Evolutionary conservation across 1,284 basidiomycete species (phyloP), one percentile per base, ranked within the genome.

Genomic region (Cryptococcus maquisensis): DNA sequence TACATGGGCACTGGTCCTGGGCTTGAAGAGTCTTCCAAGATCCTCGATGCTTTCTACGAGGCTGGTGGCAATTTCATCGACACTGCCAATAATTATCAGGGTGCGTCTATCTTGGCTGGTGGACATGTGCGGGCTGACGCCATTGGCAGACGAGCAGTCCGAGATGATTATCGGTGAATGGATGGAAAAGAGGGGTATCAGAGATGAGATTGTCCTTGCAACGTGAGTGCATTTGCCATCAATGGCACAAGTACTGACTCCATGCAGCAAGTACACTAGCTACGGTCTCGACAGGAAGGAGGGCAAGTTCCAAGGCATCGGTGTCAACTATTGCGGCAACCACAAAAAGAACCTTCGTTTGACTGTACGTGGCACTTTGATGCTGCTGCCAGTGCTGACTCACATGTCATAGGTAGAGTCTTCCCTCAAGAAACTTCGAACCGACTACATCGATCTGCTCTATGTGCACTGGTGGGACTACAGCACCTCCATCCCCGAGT

Each of bases 361-460:
- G 13, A 56, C 64, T 7, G 57, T 40, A 40, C 5, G 38, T 40
- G 7, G 20, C 20, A 5, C 16, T 37, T 37, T 16, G 36, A 3
- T 26, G n/a, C 35, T 40, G 36, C 24, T 40, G 37, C 26, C n/a
- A n/a, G 5, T 28, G 26, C 26, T 23, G 16, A 42, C 8, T 12
- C 16, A 41, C 16, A 4, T 35, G 37, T 28, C 13, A 8, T 52
- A 60, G 13, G 42, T 74, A 37, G 54, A 62, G 15, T 48, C 61
- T 18, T 71, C 71, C 12, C 69, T 79, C 50, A 72, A 73, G 59
- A 76, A 76, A 59, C 71, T 79, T 3, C 55, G 71, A 32, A 80
- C 78, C 21, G 63, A 71, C 44, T 79, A 77, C 57, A 73, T 79
- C 56, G 79, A 79, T 55, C 64, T 79, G 48, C 67, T 79, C 49